Evolutionary conservation across 164 flowering plant species (phyloP).

Genomic region (Saururus chinensis): DNA sequence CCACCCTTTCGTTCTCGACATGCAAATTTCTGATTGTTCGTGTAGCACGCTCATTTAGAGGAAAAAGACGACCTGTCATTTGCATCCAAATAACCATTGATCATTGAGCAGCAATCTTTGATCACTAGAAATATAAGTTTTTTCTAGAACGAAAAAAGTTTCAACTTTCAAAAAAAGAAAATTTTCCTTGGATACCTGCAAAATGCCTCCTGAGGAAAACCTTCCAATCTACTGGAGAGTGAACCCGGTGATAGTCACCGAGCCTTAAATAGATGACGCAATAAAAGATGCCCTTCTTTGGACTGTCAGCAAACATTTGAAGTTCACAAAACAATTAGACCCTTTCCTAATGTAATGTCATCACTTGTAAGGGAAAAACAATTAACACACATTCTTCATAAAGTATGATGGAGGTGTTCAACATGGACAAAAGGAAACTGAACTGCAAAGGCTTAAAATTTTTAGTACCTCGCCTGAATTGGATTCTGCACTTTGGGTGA

Average conservation of each 20-base stretch:
- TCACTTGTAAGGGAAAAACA: not conserved
- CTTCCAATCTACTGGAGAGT: conserved; percentile 89
- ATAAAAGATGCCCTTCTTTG: conserved; percentile 82
- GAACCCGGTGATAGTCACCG: conserved; percentile 93
- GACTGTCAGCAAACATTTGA: conserved; percentile 33
- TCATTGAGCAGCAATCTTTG: not conserved
- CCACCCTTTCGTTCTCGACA: conserved; percentile 96
- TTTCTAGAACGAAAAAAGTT: not conserved
- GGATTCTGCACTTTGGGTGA: conserved; percentile 65
- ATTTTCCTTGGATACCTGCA: conserved; percentile 41
- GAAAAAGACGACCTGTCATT: conserved; percentile 67
- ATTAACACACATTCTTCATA: not conserved
- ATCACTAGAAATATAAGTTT: not conserved
- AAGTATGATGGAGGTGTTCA: not conserved
- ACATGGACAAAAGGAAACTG: not conserved
- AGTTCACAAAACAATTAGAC: not conserved
- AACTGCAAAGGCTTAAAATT: conserved; percentile 1
- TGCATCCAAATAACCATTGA: not conserved
- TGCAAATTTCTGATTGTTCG: conserved; percentile 81
- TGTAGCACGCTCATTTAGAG: conserved; percentile 87
- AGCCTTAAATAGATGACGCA: conserved; percentile 88
- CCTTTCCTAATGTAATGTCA: no score
- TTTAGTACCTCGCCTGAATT: conserved; percentile 41
- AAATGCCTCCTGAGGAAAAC: conserved; percentile 75
- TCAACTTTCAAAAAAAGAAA: not conserved